A percentile compares a stretch with the other conserved stretches of the same genome.
Evolutionary conservation across 805 yeast genomes (phyloP).

Genomic region (Tetrapisispora pingtungensis): DNA sequence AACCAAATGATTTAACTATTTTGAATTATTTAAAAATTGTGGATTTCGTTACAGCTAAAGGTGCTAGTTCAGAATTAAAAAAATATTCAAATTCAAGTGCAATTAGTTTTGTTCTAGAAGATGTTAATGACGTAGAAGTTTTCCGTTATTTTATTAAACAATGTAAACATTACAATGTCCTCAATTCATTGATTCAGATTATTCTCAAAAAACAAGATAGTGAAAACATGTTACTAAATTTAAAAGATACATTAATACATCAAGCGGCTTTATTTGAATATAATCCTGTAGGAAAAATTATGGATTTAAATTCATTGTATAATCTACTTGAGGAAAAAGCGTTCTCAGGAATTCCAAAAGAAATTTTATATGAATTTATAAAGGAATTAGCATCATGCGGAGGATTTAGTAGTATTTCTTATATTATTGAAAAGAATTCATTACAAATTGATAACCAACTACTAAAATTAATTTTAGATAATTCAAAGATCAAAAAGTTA

Average conservation of each 20-base stretch:
- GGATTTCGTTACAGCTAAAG: neutral
- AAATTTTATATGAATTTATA: neutral
- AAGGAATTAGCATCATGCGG: neutral
- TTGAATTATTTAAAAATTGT: conserved; percentile 11
- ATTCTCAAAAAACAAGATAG: conserved; percentile 6
- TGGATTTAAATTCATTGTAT: neutral
- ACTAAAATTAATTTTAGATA: neutral
- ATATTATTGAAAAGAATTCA: neutral
- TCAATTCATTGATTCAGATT: conserved; percentile 11
- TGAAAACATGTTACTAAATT: conserved; percentile 6
- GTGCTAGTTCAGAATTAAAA: neutral
- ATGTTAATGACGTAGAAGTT: conserved; percentile 7
- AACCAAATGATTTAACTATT: conserved; percentile 10
- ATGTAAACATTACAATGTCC: conserved; percentile 19
- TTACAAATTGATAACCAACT: neutral
- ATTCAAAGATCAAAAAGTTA: neutral
- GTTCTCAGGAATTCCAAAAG: neutral
- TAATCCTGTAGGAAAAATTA: neutral
- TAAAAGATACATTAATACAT: neutral
- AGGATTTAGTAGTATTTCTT: neutral
- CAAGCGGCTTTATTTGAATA: neutral
- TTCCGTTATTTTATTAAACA: conserved; percentile 12
- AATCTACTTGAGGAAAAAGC: neutral
- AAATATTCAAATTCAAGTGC: conserved; percentile 16
- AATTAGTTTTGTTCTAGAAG: conserved; percentile 14